Base-by-base conservation (phyloP, 2,329 filamentous ascomycete genomes). In the Sarocladiaceae sp. region DNA sequence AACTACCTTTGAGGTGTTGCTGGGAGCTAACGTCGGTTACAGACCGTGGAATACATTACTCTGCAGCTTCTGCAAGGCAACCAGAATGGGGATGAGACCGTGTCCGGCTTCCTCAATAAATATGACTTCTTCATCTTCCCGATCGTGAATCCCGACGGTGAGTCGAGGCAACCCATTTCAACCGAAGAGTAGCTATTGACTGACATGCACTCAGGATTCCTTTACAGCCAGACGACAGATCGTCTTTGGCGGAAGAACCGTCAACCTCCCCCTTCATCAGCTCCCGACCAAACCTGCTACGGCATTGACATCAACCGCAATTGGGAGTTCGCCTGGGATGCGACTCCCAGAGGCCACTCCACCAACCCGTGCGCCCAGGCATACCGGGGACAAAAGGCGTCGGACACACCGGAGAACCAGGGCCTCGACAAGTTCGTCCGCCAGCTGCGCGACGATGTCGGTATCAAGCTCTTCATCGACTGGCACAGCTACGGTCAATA, bases 41-140 rank as follows among this genome's bases (percentile, higher is more conserved):
- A 61, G 60, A 60, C 61, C 6, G 59, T 66, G 11, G 71, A 76
- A 51, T 77, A 74, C 51, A 57, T 75, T 18, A 63, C 70, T 1
- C 63, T 64, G 6, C 60, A 67, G 13, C 60, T 77, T 3, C 55
- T 76, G 34, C 61, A 62, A 11, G 65, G 64, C 21, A 73, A 72
- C 43, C 55, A 54, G 40, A 55, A 52, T 6, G 58, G 56, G 6
- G 61, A 67, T 34, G 52, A 59, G 5, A 54, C 58, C 7, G 60
- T 67, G 13, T 62, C 58, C 41, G 57, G 61, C 1, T 66, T 72
- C 46, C 64, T 80, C 29, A 67, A 80, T 58, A 72, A 67, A 41
- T 80, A 76, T 51, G 76, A 79, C 57, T 78, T 72, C 53, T 77
- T 73, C 58, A 70, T 79, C 56, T 65, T 73, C 43, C 70, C 70